Conservation (phyloP, 139 green algal genomes). For the Asterochloris sp. region DNA sequence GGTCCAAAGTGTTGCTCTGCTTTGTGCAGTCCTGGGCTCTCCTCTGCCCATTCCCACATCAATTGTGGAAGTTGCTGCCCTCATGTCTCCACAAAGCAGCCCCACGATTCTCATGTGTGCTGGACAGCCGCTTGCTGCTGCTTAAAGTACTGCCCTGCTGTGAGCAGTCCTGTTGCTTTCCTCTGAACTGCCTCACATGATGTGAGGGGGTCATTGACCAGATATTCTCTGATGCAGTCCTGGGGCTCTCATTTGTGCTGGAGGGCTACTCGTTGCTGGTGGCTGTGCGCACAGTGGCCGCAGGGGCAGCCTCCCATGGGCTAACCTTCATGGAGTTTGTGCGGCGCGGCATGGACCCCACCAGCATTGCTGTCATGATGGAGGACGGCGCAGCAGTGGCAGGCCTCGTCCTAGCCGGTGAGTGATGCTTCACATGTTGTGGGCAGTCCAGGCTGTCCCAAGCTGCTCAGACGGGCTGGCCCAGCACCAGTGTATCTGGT, state of each 20-base stretch:
- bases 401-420: slow-evolving; percentile 68
- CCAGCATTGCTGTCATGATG: slow-evolving; percentile 82
- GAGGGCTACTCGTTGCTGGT: slow-evolving; percentile 82
- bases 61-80: no score
- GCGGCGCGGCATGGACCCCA: slow-evolving; percentile 73
- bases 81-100: no score
- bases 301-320: slow-evolving; percentile 39
- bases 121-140: no score
- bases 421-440: neutral
- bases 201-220: no score
- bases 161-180: no score
- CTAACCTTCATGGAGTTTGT: slow-evolving; percentile 63
- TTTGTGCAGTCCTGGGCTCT: no score
- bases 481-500: neutral
- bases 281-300: slow-evolving; percentile 52
- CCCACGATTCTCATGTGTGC: no score
- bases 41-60: no score
- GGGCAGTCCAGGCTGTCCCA: neutral
- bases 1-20: no score
- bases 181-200: no score
- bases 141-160: no score
- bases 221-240: slow-evolving; percentile 36
- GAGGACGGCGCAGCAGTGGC: slow-evolving; percentile 84
- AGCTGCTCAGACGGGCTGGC: neutral
- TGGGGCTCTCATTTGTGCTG: slow-evolving; percentile 64